A percentile compares a stretch with the other conserved stretches of the same genome.
phyloP scores from a whole-genome alignment of 176 grass and related monocot genomes.

The Saccharum spontaneum region DNA sequence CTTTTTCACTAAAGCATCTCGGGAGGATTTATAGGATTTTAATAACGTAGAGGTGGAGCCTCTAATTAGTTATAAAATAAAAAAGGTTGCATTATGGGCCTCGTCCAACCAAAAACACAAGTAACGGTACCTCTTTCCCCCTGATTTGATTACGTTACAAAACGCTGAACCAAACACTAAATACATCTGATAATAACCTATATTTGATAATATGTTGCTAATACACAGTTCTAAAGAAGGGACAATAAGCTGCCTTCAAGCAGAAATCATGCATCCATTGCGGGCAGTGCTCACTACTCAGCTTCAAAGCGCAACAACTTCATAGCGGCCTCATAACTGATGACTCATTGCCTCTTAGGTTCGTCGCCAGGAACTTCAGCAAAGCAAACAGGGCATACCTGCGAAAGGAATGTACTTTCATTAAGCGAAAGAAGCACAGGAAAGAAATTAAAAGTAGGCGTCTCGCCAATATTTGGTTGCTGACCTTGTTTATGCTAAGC shows the following conservation, averaged over 20 bases:
- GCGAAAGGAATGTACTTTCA: constrained; percentile 21
- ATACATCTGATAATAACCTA: constrained; percentile 68
- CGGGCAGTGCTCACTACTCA: neutral
- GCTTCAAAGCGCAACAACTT: constrained; percentile 16
- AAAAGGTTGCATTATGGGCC: neutral
- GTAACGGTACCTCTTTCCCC: neutral
- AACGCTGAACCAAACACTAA: constrained; percentile 16
- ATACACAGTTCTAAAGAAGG: constrained; percentile 50
- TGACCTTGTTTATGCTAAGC: constrained; percentile 96
- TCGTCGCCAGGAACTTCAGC: constrained; percentile 66
- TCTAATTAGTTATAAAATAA: neutral
- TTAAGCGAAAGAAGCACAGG: constrained; percentile 19
- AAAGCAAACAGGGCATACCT: constrained; percentile 94
- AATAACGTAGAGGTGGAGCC: neutral
- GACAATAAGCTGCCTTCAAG: constrained; percentile 37
- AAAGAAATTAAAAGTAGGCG: neutral
- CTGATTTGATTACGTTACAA: neutral
- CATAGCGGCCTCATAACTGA: constrained; percentile 26
- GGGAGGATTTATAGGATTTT: neutral
- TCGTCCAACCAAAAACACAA: neutral
- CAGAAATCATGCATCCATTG: constrained; percentile 25
- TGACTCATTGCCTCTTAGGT: constrained; percentile 54
- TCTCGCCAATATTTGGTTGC: neutral
- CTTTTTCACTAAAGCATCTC: neutral
- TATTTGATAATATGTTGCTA: constrained; percentile 63